Evolutionary conservation across 2,329 filamentous ascomycete species (phyloP).

Genomic region (Beauveria sp.): DNA sequence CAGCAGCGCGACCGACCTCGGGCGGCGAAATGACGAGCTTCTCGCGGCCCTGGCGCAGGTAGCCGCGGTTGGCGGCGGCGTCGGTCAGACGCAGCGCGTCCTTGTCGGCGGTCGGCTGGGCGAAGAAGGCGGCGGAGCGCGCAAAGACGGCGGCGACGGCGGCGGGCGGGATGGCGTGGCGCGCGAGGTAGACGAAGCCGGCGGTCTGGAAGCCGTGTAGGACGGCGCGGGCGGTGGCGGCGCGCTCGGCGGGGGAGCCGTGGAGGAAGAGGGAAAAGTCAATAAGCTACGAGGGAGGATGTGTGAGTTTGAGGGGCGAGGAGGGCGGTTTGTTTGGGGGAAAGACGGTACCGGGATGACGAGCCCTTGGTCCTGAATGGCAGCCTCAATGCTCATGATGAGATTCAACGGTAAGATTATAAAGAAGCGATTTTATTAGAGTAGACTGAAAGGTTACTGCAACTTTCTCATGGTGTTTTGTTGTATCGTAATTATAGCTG

Average conservation of each 20-base stretch:
- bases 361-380: conserved; percentile 44
- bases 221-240: conserved; percentile 61
- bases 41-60: conserved; percentile 61
- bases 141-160: conserved; percentile 56
- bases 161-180: conserved; percentile 56
- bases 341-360: conserved; percentile 42
- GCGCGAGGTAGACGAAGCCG: conserved; percentile 88
- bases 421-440: too few relatives aligned
- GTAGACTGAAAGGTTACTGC: background rate
- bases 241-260: conserved; percentile 52
- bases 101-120: conserved; percentile 54
- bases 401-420: background rate
- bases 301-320: conserved; percentile 10
- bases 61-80: conserved; percentile 66
- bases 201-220: conserved; percentile 75
- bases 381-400: conserved; percentile 21
- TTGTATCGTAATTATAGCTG: background rate
- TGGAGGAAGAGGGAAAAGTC: conserved; percentile 69
- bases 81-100: conserved; percentile 62
- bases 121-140: conserved; percentile 65
- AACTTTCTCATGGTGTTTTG: background rate
- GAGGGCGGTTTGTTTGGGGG: background rate
- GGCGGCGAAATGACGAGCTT: conserved; percentile 45
- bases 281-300: conserved; percentile 51
- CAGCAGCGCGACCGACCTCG: conserved; percentile 46